Conservation (phyloP, 2,329 filamentous ascomycete species). For the Hymenoscyphus scutula region DNA sequence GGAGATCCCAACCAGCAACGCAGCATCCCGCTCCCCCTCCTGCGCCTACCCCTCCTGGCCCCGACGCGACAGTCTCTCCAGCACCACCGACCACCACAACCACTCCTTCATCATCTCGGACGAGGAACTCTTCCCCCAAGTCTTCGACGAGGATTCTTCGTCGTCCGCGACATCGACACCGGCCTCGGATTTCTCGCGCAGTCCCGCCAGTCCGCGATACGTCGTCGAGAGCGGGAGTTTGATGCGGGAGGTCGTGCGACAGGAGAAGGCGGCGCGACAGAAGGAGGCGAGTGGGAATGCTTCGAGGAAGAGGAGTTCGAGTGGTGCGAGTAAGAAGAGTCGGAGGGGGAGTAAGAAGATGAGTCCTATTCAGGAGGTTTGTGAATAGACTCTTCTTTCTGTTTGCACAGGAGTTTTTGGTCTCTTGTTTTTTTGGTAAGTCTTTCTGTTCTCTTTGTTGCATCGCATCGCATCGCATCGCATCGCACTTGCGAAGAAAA, state of each 20-base stretch:
- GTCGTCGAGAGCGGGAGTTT: constrained; percentile 31
- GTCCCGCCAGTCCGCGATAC: constrained; percentile 26
- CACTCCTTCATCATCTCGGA: constrained; percentile 49
- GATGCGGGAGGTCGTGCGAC: constrained; percentile 31
- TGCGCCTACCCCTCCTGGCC: constrained; percentile 62
- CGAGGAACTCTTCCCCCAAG: constrained; percentile 56
- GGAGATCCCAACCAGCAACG: constrained; percentile 30
- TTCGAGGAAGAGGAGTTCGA: constrained; percentile 36
- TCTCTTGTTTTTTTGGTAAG: constrained; percentile 25
- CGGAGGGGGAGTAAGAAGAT: constrained; percentile 48
- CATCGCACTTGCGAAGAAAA: not conserved
- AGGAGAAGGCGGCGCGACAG: constrained; percentile 32
- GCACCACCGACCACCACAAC: constrained; percentile 22
- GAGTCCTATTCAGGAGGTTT: constrained; percentile 53
- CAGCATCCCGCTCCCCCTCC: constrained; percentile 28
- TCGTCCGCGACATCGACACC: constrained; percentile 41
- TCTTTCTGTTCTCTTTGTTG: not conserved
- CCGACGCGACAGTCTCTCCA: constrained; percentile 49
- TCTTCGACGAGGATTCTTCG: constrained; percentile 42
- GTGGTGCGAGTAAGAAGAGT: constrained; percentile 43
- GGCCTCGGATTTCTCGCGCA: constrained; percentile 20
- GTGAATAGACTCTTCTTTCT: constrained; percentile 38
- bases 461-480: too few relatives aligned
- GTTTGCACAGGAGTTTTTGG: constrained; percentile 2
- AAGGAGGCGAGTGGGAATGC: constrained; percentile 25